Percentiles rank a stretch among this genome's conserved stretches.
These are phyloP conservation scores for Globisporangium takayamanum DNA, from an alignment of 352 stramenopile genomes.

Conservation along the genomic window DNA sequence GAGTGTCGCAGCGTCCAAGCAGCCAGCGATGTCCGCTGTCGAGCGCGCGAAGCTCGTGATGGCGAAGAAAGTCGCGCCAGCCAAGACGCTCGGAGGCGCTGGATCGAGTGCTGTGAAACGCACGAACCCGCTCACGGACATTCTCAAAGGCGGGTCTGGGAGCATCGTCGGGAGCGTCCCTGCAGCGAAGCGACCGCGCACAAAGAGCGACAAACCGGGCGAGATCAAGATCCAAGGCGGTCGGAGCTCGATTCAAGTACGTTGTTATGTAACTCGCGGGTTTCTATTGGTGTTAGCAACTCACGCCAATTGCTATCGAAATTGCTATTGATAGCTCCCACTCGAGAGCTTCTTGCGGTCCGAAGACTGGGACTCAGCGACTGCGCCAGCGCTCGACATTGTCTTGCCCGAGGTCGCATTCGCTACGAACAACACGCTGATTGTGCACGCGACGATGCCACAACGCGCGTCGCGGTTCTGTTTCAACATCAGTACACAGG, in stretches of 20 bases:
- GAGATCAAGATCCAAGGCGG: conserved; percentile 76
- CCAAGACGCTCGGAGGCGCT: conserved; percentile 1
- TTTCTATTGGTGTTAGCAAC: not conserved
- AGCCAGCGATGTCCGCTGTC: conserved; percentile 46
- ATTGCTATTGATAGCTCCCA: conserved; percentile 22
- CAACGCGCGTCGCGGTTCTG: conserved; percentile 55
- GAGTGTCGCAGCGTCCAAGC: conserved; percentile 9
- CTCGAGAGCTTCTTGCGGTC: conserved; percentile 69
- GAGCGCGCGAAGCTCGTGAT: conserved; percentile 75
- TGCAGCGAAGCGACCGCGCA: conserved; percentile 55
- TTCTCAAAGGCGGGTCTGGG: conserved; percentile 58
- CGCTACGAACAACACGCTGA: conserved; percentile 80
- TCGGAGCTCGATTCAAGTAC: conserved; percentile 57
- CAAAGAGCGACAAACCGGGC: conserved; percentile 62
- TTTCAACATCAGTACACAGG: conserved; percentile 73
- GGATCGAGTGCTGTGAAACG: conserved; percentile 44
- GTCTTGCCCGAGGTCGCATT: conserved; percentile 72
- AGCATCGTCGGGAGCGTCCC: conserved; percentile 58
- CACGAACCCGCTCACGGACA: conserved; percentile 70
- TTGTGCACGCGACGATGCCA: conserved; percentile 72
- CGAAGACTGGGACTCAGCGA: conserved; percentile 79
- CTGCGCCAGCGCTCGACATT: conserved; percentile 44
- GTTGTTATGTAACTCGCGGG: not conserved
- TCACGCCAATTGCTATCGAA: no score
- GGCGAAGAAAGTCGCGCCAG: conserved; percentile 48